Conservation (phyloP, 371 early-diverging fungal species). For the Mortierella sp. region DNA sequence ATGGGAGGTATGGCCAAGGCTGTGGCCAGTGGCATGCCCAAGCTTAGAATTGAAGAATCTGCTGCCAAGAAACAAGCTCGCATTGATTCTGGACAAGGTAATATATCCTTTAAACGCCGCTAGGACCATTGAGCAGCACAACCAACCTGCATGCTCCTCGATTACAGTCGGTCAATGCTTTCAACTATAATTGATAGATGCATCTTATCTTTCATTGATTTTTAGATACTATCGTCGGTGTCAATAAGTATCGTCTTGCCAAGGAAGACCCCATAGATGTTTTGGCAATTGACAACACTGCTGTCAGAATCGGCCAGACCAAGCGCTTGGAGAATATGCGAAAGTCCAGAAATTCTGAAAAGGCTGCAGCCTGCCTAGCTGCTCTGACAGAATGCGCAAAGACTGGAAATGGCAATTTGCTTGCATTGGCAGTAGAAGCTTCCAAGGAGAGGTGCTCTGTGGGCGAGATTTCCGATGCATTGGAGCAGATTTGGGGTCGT, state of each 20-base stretch:
- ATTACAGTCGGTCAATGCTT: too few species aligned
- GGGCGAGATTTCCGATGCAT: conserved; percentile 85
- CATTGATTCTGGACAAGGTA: conserved; percentile 84
- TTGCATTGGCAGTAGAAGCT: conserved; percentile 72
- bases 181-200: neutral
- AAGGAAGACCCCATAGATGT: conserved; percentile 80
- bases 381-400: conserved; percentile 75
- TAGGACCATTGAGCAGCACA: too few species aligned
- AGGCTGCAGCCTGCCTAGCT: conserved; percentile 66
- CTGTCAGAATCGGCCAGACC: conserved; percentile 76
- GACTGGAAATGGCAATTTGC: conserved; percentile 74
- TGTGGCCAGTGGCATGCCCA: conserved; percentile 89
- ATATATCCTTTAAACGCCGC: neutral
- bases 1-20: conserved; percentile 94
- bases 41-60: conserved; percentile 85
- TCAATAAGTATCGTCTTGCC: conserved; percentile 84
- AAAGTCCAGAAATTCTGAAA: conserved; percentile 63
- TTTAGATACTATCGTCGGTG: conserved; percentile 86
- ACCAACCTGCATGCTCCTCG: too few species aligned
- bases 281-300: conserved; percentile 82
- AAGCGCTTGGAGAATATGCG: conserved; percentile 69
- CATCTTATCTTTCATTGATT: neutral
- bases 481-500: conserved; percentile 86
- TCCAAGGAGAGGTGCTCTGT: conserved; percentile 82
- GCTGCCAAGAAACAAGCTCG: conserved; percentile 89